Conservation (phyloP, 2,329 filamentous ascomycete species). For the Diaporthe aspalathi region DNA sequence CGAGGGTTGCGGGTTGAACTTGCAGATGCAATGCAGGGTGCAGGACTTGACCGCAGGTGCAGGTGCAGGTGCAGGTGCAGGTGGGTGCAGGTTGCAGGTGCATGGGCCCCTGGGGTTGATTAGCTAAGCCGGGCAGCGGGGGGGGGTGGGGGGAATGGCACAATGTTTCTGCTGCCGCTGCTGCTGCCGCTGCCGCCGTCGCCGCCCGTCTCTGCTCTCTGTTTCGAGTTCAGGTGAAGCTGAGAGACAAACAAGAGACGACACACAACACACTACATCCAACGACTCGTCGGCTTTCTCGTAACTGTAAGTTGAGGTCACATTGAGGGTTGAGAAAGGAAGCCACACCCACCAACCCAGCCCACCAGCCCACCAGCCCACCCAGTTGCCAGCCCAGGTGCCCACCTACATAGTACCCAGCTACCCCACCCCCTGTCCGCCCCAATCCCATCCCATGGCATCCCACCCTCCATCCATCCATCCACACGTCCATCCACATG, state of each 20-base stretch:
- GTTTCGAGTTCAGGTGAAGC: too few species aligned
- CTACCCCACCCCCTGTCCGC: neutral
- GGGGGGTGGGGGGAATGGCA: too few species aligned
- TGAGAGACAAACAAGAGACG: too few species aligned
- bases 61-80: neutral
- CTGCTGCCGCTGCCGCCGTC: too few species aligned
- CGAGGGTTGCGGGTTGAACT: too few species aligned
- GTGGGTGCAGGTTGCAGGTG: neutral
- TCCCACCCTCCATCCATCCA: neutral
- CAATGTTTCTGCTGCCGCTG: neutral
- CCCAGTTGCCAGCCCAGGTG: too few species aligned
- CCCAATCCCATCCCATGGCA: neutral
- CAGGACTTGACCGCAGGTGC: neutral
- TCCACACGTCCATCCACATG: neutral
- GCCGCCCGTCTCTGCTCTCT: too few species aligned
- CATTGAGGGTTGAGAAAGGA: neutral
- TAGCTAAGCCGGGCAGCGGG: constrained; percentile 3
- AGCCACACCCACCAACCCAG: neutral
- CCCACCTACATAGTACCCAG: too few species aligned
- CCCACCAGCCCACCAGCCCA: neutral
- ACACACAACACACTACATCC: neutral
- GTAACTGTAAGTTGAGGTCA: neutral
- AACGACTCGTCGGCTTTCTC: constrained; percentile 18
- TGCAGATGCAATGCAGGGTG: neutral
- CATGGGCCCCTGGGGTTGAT: constrained; percentile 1